These are phyloP conservation scores for Verticillium tricorpus DNA, from an alignment of 2,329 filamentous ascomycete species.

Conservation along the genomic window DNA sequence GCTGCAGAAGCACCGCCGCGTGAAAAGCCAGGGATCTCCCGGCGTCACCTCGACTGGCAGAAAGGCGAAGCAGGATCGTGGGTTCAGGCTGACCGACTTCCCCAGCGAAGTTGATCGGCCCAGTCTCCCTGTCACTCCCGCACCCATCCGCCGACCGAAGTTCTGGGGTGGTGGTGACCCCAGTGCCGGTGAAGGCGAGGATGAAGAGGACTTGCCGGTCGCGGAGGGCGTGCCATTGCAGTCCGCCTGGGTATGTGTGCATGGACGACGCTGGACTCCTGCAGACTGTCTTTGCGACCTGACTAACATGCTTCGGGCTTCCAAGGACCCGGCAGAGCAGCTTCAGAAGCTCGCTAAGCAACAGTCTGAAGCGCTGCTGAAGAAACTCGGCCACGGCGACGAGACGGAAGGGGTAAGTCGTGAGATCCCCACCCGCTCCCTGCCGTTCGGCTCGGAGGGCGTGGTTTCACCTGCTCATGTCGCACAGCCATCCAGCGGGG, in stretches of 20 bases:
- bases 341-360: conserved; percentile 65
- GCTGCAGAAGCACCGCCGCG: conserved; percentile 57
- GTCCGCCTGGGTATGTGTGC: conserved; percentile 88
- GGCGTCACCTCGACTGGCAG: conserved; percentile 17
- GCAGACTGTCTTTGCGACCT: conserved; percentile 51
- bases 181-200: conserved; percentile 41
- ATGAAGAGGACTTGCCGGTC: conserved; percentile 59
- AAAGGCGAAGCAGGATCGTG: conserved; percentile 22
- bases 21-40: conserved; percentile 22
- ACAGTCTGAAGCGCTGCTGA: conserved; percentile 58
- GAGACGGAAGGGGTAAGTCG: conserved; percentile 23
- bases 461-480: conserved; percentile 40
- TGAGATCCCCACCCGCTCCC: conserved; percentile 42
- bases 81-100: conserved; percentile 79
- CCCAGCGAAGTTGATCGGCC: conserved; percentile 77
- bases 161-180: conserved; percentile 56
- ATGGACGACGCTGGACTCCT: conserved; percentile 43
- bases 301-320: conserved; percentile 45
- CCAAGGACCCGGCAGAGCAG: conserved; percentile 65
- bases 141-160: conserved; percentile 64
- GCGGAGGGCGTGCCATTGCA: conserved; percentile 84
- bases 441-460: conserved; percentile 51
- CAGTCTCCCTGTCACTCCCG: conserved; percentile 86
- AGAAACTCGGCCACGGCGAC: conserved; percentile 40
- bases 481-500: conserved; percentile 25